Evolutionary conservation across 352 stramenopile genomes (phyloP), one percentile per base, ranked within the genome.

Genomic region (Phytophthora foliorum): DNA sequence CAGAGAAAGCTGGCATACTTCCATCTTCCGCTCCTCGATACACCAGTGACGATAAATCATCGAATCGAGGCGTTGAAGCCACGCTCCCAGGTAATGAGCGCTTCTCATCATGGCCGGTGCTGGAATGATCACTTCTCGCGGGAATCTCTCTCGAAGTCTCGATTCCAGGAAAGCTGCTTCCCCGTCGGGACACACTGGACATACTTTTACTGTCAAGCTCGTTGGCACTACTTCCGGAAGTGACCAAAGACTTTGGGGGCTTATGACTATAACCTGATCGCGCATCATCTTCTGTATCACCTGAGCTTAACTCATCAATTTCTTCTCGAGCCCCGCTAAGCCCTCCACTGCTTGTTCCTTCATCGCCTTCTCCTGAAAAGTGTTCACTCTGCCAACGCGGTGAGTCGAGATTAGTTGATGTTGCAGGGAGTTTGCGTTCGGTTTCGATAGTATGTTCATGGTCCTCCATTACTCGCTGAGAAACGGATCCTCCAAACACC

Each of bases 1-100:
- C 22, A 8, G 11, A 5, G 16, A 58, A 44, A 42, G 29, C 6
- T 49, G 32, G 16, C 31, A 53, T 50, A n/a, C 17, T 32, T 34
- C 27, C 41, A 6, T 74, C 60, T 50, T 78, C 64, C n/a, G 2
- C 32, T 25, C 45, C 62, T 50, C 51, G 57, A 32, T 72, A 83
- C 17, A 69, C 52, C 22, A 83, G 22, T n/a, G 75, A 83, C 11
- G 65, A 75, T 17, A 82, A 65, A 61, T 86, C 69, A 39, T 74
- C 63, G 29, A 44, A 52, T 0, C 46, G 57, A 42, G 59, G 57
- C 4, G 52, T 65, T 38, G 69, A 69, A 44, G 39, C 44, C 14
- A 48, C 44, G 65, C 46, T 76, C 9, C 19, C 57, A 31, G 51
- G 27, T 44, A 55, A 44, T 38, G 65, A 66, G 21, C 65, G 67